A percentile compares a stretch with the other conserved stretches of the same genome.
These are phyloP conservation scores for Rhododendron ovatum DNA, from an alignment of 148 eudicot genomes.

Conservation along the genomic window DNA sequence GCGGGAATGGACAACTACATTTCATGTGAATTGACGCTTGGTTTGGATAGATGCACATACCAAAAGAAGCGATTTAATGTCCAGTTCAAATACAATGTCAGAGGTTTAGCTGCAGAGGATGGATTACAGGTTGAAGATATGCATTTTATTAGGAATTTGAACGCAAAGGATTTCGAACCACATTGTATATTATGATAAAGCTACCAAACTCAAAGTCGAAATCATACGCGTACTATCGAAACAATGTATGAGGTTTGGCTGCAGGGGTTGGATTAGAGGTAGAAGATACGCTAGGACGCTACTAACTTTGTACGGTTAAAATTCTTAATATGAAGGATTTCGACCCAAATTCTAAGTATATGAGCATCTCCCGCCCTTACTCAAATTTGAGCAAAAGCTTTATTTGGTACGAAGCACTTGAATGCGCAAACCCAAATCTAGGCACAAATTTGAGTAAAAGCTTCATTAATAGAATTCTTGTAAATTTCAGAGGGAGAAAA, in stretches of 20 bases:
- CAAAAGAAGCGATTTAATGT: not conserved
- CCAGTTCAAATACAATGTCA: not conserved
- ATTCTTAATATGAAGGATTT: not conserved
- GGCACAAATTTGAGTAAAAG: not conserved
- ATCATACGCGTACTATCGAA: not conserved
- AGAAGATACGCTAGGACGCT: not conserved
- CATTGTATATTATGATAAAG: not conserved
- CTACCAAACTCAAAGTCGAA: not conserved
- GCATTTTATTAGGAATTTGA: not conserved
- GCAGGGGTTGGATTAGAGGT: not conserved
- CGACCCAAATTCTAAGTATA: not conserved
- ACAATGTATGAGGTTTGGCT: not conserved
- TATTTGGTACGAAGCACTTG: not conserved
- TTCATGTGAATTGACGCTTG: not conserved
- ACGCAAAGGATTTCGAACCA: not conserved
- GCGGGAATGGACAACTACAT: not conserved
- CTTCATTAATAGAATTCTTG: not conserved
- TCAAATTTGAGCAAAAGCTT: not conserved
- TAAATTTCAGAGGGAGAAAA: not conserved
- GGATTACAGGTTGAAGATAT: not conserved
- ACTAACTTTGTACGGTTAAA: not conserved
- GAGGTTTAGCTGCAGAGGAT: not conserved
- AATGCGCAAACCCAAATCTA: not conserved
- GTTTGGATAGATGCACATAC: not conserved
- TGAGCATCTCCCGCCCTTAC: not conserved